These are phyloP conservation scores for Coemansia sp. DNA, from an alignment of 192 early-diverging fungal species.

Conservation along the genomic window DNA sequence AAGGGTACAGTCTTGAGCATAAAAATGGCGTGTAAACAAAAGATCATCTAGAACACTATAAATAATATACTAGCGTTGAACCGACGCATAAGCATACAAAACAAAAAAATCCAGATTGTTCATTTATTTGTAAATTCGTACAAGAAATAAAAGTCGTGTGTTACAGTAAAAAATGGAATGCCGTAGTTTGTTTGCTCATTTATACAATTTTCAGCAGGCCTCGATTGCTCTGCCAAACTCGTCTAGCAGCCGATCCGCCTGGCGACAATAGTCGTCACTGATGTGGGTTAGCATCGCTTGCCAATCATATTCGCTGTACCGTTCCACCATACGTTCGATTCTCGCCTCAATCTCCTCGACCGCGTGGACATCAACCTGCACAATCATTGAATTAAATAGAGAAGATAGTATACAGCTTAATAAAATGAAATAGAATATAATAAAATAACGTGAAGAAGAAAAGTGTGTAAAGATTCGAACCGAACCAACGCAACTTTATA, in stretches of 20 bases:
- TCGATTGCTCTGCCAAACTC: not conserved
- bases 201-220: not conserved
- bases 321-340: constrained; percentile 7
- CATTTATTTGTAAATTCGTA: too few relatives aligned
- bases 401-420: too few relatives aligned
- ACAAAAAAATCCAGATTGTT: too few relatives aligned
- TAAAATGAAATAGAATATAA: too few relatives aligned
- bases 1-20: too few relatives aligned
- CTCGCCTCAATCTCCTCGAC: not conserved
- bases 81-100: too few relatives aligned
- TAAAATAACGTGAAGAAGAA: too few relatives aligned
- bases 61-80: too few relatives aligned
- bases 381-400: not conserved
- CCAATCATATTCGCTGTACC: constrained; percentile 13
- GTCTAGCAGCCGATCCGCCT: constrained; percentile 9
- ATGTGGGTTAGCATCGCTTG: constrained; percentile 8
- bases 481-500: too few relatives aligned
- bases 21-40: too few relatives aligned
- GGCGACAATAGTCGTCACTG: constrained; percentile 1
- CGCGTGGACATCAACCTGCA: not conserved
- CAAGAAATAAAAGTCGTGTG: not conserved
- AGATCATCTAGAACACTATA: too few relatives aligned
- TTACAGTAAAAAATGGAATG: not conserved
- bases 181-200: not conserved
- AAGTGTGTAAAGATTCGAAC: too few relatives aligned